Evolutionary conservation across 441 rosid genomes (phyloP), one percentile per base, ranked within the genome.

Genomic region (Hura crepitans): DNA sequence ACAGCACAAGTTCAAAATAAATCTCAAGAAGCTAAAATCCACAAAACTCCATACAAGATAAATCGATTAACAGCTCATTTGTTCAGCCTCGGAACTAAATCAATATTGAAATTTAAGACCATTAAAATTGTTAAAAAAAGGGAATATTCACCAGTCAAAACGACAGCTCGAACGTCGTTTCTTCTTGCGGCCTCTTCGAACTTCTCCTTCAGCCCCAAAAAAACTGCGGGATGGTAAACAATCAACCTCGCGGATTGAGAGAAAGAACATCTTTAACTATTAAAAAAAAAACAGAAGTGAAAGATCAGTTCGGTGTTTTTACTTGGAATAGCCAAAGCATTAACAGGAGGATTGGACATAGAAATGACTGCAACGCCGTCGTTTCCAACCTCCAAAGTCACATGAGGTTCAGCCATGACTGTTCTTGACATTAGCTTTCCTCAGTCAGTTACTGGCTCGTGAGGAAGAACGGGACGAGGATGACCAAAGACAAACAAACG

Each of bases 321-420:
- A 94, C 99, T 78, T 67, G 91, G 84, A 74, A 90, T 71, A 10
- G 97, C 91, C 35, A 94, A 47, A 72, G 97, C 91, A 73, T 92
- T 94, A 70, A 94, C 97, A 23, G 97, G 97, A 77, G 97, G 99
- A 78, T 94, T 92, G 27, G 79, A 80, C 75, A 94, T 83, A 71
- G 94, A 85, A 72, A 94, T 72, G 49, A 94, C 80, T 1, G 99
- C 97, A 71, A 94, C 97, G 78, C 97, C 99, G 71, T 94, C 99
- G 84, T 67, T 63, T 23, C 99, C 96, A 33, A 92, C 85, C 33
- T 89, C 91, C 83, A 94, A 70, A 58, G 85, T 77, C 15, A 87
- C 96, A 59, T 79, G 75, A 62, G 78, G 76, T 69, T 75, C 71
- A 62, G 87, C 89, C 97, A 94, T 89, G 54, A 62, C 71, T 76